Conservation (phyloP, 495 filamentous ascomycete species). For the Geopyxis carbonaria region DNA sequence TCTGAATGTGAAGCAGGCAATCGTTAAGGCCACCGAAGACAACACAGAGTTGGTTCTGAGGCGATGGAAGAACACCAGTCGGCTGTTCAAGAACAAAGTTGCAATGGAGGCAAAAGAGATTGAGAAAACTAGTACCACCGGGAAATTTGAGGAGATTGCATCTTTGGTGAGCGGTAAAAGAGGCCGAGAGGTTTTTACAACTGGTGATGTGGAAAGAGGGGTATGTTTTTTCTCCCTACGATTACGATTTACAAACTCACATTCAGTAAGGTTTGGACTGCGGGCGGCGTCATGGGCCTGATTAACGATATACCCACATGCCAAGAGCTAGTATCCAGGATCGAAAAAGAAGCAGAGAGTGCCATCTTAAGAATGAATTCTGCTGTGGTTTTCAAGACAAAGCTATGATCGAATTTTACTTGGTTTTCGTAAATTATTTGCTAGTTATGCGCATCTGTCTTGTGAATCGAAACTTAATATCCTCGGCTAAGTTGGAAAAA, state of each 20-base stretch:
- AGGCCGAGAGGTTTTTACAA: conserved; percentile 77
- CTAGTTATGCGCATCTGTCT: too few species aligned
- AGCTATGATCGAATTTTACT: neutral
- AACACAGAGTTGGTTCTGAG: conserved; percentile 80
- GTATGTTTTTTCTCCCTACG: conserved; percentile 35
- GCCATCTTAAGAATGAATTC: conserved; percentile 28
- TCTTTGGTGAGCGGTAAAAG: conserved; percentile 84
- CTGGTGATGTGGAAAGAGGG: conserved; percentile 78
- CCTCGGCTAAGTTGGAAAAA: too few species aligned
- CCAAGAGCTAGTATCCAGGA: conserved; percentile 35
- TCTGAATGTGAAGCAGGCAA: conserved; percentile 78
- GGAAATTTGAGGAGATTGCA: conserved; percentile 82
- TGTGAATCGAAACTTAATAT: too few species aligned
- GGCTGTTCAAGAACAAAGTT: conserved; percentile 80
- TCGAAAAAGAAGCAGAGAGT: conserved; percentile 44
- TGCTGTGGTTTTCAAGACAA: conserved; percentile 9
- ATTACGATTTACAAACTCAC: conserved; percentile 1
- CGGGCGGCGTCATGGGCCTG: conserved; percentile 47
- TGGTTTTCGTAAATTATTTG: too few species aligned
- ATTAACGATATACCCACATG: conserved; percentile 51
- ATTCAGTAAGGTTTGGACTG: conserved; percentile 39
- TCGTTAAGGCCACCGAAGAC: conserved; percentile 73
- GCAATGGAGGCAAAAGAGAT: conserved; percentile 62
- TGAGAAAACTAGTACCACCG: conserved; percentile 67
- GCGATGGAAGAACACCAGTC: conserved; percentile 82